Conservation (phyloP, 2,329 filamentous ascomycete genomes). For the Trichoderma arundinaceum region DNA sequence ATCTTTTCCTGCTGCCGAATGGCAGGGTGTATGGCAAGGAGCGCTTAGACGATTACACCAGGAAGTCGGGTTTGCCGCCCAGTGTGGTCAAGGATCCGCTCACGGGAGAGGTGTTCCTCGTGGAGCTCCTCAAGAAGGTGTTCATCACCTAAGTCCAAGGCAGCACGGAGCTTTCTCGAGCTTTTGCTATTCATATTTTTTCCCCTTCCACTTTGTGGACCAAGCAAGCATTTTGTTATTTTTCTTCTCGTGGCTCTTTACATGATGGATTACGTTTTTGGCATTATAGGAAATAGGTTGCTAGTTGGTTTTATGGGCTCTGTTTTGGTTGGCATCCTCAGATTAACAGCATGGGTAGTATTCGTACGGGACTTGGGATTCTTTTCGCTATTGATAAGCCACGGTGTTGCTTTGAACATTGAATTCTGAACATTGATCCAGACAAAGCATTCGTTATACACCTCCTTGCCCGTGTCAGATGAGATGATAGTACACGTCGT, state of each 20-base stretch:
- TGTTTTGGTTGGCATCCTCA: background rate
- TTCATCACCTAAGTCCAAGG: conserved; percentile 72
- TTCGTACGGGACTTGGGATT: background rate
- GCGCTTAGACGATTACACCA: conserved; percentile 74
- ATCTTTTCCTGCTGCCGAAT: conserved; percentile 86
- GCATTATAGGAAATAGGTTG: conserved; percentile 1
- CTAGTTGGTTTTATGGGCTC: conserved; percentile 6
- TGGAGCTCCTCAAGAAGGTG: conserved; percentile 77
- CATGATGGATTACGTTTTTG: background rate
- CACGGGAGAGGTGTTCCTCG: conserved; percentile 70
- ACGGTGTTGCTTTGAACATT: background rate
- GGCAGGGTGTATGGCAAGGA: conserved; percentile 81
- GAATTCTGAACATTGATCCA: background rate
- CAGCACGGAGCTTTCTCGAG: background rate
- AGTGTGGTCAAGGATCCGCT: conserved; percentile 78
- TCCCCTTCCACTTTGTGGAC: background rate
- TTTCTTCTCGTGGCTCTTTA: background rate
- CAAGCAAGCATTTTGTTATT: background rate
- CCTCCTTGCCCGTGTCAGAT: background rate
- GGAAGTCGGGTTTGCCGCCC: conserved; percentile 73
- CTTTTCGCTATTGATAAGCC: background rate
- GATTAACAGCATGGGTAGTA: background rate
- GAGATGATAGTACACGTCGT: too few species aligned
- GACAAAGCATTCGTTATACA: background rate
- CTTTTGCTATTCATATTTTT: background rate